phyloP scores from a whole-genome alignment of 371 early-diverging fungal genomes.

The Haplosporangium sp. region DNA sequence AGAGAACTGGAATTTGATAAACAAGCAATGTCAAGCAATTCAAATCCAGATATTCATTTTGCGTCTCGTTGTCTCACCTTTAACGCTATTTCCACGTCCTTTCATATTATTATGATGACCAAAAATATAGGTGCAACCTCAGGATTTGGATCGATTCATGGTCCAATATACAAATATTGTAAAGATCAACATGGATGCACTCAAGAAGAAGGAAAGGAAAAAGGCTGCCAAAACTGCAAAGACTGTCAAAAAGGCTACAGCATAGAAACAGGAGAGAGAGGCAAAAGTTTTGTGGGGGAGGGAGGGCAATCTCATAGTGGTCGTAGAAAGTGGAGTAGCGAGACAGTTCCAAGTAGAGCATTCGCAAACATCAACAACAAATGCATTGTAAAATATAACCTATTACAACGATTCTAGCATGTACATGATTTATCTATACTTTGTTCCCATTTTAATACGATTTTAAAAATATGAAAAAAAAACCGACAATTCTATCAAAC shows the following conservation, averaged over 20 bases:
- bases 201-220: conserved; percentile 67
- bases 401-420: neutral
- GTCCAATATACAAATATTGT: conserved; percentile 61
- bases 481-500: too few relatives aligned
- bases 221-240: conserved; percentile 58
- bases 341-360: neutral
- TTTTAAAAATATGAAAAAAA: too few relatives aligned
- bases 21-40: too few relatives aligned
- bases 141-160: conserved; percentile 60
- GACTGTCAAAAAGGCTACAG: conserved; percentile 47
- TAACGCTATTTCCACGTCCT: neutral
- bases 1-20: too few relatives aligned
- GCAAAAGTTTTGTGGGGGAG: neutral
- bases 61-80: neutral
- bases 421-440: neutral
- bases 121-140: conserved; percentile 50
- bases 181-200: conserved; percentile 61
- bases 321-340: neutral
- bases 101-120: neutral
- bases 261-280: conserved; percentile 11
- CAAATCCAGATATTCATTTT: neutral
- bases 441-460: too few relatives aligned
- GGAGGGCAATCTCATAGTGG: too few relatives aligned
- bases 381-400: conserved; percentile 13
- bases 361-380: neutral